Evolutionary conservation across 371 early-diverging fungal genomes (phyloP).

Genomic region (Mortierella sp.): DNA sequence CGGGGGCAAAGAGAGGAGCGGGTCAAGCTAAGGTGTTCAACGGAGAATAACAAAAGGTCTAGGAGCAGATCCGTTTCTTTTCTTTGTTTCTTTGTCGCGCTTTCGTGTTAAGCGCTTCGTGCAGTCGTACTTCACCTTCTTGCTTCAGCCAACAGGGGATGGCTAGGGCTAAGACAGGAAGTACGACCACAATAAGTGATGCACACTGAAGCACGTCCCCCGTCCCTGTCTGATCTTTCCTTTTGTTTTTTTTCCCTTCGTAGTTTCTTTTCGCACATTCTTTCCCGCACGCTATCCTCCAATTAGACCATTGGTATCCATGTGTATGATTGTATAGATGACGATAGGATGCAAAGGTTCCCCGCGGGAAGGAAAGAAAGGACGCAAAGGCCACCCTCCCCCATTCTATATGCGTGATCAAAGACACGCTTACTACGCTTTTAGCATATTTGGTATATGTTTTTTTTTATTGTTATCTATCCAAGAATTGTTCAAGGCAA

Average conservation of each 20-base stretch:
- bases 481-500: conserved; percentile 3
- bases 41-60: background rate
- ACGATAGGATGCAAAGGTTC: background rate
- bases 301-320: background rate
- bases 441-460: background rate
- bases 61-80: background rate
- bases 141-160: too few relatives aligned
- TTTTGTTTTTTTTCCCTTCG: background rate
- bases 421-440: background rate
- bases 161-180: background rate
- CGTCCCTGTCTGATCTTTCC: background rate
- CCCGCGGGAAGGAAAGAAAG: background rate
- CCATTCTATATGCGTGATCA: too few relatives aligned
- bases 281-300: background rate
- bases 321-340: background rate
- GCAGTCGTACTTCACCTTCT: background rate
- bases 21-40: background rate
- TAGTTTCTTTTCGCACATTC: background rate
- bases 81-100: background rate
- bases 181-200: background rate
- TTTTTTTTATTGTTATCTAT: background rate
- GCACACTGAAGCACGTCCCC: background rate
- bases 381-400: background rate
- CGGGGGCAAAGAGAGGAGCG: background rate
- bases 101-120: background rate